Evolutionary conservation across 768 basidiomycete species (phyloP).

Genomic region (Collybiopsis luxurians): DNA sequence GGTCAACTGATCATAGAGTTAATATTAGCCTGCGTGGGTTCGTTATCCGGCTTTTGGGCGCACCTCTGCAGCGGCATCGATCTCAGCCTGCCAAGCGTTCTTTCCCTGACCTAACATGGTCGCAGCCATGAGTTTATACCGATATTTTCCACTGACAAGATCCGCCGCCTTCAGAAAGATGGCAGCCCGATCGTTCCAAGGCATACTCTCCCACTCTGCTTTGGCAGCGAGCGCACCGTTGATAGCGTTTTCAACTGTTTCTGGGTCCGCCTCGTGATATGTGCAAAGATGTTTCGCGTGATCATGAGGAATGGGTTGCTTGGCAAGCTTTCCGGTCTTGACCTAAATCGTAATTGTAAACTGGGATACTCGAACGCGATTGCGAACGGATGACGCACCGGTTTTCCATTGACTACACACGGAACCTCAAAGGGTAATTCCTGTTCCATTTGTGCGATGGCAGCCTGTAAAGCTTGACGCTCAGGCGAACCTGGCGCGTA

Average conservation of each 20-base stretch:
- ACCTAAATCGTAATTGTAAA: constrained; percentile 42
- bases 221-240: constrained; percentile 86
- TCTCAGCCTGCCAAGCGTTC: constrained; percentile 99
- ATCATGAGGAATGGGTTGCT: constrained; percentile 84
- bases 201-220: constrained; percentile 87
- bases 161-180: constrained; percentile 99
- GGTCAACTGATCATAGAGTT: constrained; percentile 45
- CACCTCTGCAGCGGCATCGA: constrained; percentile 98
- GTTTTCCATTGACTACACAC: constrained; percentile 87
- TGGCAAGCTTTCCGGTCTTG: constrained; percentile 74
- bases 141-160: constrained; percentile 91
- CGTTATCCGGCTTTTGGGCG: constrained; percentile 18
- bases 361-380: neutral
- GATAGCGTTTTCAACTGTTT: constrained; percentile 75
- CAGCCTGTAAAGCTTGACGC: constrained; percentile 66
- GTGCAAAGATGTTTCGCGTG: constrained; percentile 78
- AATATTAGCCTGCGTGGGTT: neutral
- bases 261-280: constrained; percentile 87
- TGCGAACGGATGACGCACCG: constrained; percentile 36
- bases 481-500: constrained; percentile 83
- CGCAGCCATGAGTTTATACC: constrained; percentile 92
- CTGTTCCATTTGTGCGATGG: constrained; percentile 77
- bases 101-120: constrained; percentile 99
- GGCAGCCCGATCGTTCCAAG: constrained; percentile 96
- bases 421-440: constrained; percentile 90